Evolutionary conservation across 768 basidiomycete species (phyloP).

Genomic region (Mycena venus): DNA sequence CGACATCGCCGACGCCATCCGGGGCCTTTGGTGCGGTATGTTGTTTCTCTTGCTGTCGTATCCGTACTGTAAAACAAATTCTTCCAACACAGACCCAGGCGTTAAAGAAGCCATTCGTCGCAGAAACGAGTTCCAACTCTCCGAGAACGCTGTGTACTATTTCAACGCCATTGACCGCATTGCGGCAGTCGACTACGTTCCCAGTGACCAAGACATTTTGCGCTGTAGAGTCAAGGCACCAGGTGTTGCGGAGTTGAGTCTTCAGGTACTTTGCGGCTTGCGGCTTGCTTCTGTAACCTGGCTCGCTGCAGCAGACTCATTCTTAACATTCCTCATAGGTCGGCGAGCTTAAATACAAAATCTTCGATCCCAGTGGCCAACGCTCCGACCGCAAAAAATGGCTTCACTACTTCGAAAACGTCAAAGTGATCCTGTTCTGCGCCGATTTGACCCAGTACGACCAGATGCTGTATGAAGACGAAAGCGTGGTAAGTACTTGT

Average conservation of each 20-base stretch:
- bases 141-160: slow-evolving; percentile 96
- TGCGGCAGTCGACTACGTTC: slow-evolving; percentile 79
- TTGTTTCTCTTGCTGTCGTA: slow-evolving; percentile 1
- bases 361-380: slow-evolving; percentile 94
- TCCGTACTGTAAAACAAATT: background rate
- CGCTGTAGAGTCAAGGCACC: slow-evolving; percentile 96
- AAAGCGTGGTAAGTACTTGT: slow-evolving; percentile 80
- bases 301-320: background rate
- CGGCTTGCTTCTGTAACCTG: background rate
- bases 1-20: slow-evolving; percentile 83
- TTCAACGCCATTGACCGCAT: slow-evolving; percentile 93
- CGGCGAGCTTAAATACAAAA: slow-evolving; percentile 92
- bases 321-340: slow-evolving; percentile 52
- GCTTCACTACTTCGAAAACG: slow-evolving; percentile 97
- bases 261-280: slow-evolving; percentile 67
- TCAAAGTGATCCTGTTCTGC: slow-evolving; percentile 93
- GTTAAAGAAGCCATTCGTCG: slow-evolving; percentile 87
- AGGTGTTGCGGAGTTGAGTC: slow-evolving; percentile 97
- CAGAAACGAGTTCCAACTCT: slow-evolving; percentile 94
- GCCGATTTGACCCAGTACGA: slow-evolving; percentile 96
- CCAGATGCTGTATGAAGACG: slow-evolving; percentile 98
- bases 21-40: slow-evolving; percentile 73
- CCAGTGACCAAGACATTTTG: too few relatives aligned
- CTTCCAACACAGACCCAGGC: slow-evolving; percentile 63
- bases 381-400: slow-evolving; percentile 93